phyloP scores from a whole-genome alignment of 208 protist genomes.

The Lotmaria passim region DNA sequence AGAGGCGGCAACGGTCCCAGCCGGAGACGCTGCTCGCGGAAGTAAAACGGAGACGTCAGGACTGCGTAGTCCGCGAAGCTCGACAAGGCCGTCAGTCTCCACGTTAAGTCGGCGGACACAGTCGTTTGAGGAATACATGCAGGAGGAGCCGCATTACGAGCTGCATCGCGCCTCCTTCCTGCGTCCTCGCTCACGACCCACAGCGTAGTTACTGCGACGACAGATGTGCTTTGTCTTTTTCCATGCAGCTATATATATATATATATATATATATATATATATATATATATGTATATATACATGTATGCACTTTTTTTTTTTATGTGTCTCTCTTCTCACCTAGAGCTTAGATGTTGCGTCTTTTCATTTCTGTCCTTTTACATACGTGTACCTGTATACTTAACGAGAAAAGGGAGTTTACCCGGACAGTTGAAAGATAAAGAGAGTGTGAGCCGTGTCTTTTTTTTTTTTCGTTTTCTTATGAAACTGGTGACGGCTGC shows the following conservation, averaged over 20 bases:
- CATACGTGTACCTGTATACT: slow-evolving; percentile 8
- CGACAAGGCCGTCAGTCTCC: background rate
- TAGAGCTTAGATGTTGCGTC: background rate
- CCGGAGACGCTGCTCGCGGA: background rate
- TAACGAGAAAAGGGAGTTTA: no score
- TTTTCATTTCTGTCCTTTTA: background rate
- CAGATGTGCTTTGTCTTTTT: no score
- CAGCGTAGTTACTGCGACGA: background rate
- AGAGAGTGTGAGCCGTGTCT: no score
- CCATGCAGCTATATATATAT: no score
- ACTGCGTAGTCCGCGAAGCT: slow-evolving; percentile 1
- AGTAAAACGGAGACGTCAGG: background rate
- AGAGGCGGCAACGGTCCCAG: background rate
- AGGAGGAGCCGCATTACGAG: slow-evolving; percentile 62
- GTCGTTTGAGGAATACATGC: slow-evolving; percentile 82
- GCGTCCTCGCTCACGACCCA: slow-evolving; percentile 7
- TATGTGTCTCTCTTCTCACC: no score
- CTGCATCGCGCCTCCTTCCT: slow-evolving; percentile 39
- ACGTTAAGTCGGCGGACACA: slow-evolving; percentile 6
- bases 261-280: no score
- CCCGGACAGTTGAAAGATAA: no score
- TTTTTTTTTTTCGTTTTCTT: no score
- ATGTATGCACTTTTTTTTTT: no score
- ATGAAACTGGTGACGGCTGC: no score
- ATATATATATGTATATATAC: no score